Evolutionary conservation across 805 yeast species (phyloP), one percentile per base, ranked within the genome.

Genomic region (Kodamaea sagamina): DNA sequence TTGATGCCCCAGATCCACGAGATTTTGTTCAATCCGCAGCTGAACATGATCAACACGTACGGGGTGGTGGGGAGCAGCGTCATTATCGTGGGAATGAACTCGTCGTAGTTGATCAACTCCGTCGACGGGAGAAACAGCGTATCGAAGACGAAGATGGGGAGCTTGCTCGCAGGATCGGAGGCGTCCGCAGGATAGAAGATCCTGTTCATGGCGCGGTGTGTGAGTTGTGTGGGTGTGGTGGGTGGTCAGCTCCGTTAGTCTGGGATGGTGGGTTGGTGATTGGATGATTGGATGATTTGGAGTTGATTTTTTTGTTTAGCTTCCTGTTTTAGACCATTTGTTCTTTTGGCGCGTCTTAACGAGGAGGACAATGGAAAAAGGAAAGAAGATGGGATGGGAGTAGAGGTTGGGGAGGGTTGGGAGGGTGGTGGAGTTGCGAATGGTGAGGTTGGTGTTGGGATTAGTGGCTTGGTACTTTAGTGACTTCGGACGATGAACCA

Each of bases 81-180:
- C 44, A 86, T 69, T 29, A 87, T 58, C 6, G 76, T 72, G 36
- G 79, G 77, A 46, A 86, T 78, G 32, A 86, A 74, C 22, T 74
- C 77, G 29, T 78, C 75, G 28, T 67, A 62, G 52, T 65, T 55
- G 46, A 62, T 53, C 42, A 50, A 63, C 2, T 75, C 74, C 1
- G 83, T 73, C 9, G 79, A 66, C 0, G 96, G 96, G 8, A 90
- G 69, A 50, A 79, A 85, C 10, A 90, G 81, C 3, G 96, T 80
- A 60, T 92, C 97, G 47, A 92, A 80, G 4, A 89, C 82, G 55
- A 81, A 89, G 8, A 92, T 63, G 0, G 96, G 96, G 17, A 81
- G 73, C 6, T 75, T 69, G 1, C 88, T 74, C 39, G 71, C 68
- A 0, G 92, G 89, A 57, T 89, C 97, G 27, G 63, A 58, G 1